phyloP scores from a whole-genome alignment of 164 flowering plant species.

The Vitis rotundifolia region DNA sequence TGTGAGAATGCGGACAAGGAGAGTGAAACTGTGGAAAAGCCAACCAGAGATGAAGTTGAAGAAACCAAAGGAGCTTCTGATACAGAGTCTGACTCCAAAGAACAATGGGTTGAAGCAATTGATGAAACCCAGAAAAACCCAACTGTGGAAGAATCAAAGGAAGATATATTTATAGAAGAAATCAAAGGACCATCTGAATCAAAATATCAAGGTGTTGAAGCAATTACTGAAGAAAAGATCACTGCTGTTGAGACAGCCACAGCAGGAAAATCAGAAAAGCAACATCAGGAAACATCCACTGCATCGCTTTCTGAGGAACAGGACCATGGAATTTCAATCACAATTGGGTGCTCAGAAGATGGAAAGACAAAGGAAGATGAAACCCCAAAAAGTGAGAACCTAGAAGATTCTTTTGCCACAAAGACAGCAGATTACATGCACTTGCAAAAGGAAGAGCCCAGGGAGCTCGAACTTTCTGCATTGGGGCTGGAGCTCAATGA shows the following conservation, averaged over 20 bases:
- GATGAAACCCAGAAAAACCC: neutral
- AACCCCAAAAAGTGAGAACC: too few species aligned
- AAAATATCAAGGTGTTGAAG: too few species aligned
- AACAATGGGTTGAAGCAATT: neutral
- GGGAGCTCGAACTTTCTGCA: constrained; percentile 3
- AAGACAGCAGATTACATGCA: neutral
- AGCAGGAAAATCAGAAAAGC: neutral
- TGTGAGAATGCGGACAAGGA: too few species aligned
- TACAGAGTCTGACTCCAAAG: neutral
- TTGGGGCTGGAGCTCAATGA: neutral
- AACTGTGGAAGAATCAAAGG: neutral
- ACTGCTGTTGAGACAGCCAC: too few species aligned
- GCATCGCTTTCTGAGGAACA: neutral
- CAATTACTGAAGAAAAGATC: too few species aligned
- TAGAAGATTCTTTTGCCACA: constrained; percentile 2
- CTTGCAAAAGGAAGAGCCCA: constrained; percentile 9
- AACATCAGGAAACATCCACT: neutral
- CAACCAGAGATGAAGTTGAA: neutral
- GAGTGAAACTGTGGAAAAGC: too few species aligned
- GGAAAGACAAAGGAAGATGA: too few species aligned
- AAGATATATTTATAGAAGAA: neutral
- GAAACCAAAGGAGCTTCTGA: neutral
- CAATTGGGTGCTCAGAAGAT: too few species aligned
- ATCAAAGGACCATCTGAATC: neutral
- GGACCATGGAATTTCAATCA: neutral